phyloP scores from a whole-genome alignment of 176 grass and related monocot genomes.

The Triticum aestivum region IWGSC_CS_RefSeq_v2.1 NC_057811.1:424203267-424203766 shows the following conservation, averaged over 20 bases:
- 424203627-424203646: not conserved
- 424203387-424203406: not conserved
- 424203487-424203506: not conserved
- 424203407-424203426: not conserved
- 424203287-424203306: no score
- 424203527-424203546: not conserved
- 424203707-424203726: not conserved
- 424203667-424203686: constrained; percentile 21
- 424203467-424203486: not conserved
- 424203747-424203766: not conserved
- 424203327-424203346: no score
- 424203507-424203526: not conserved
- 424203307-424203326: no score
- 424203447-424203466: not conserved
- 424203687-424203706: not conserved
- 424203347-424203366: no score
- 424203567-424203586: not conserved
- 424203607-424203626: constrained; percentile 22
- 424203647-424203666: not conserved
- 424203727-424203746: not conserved
- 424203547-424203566: constrained; percentile 18
- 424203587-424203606: constrained; percentile 9
- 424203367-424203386: not conserved
- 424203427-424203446: not conserved
- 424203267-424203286: no score